Base-by-base conservation (phyloP, 768 basidiomycete species). In the Trametes coccinea region DNA sequence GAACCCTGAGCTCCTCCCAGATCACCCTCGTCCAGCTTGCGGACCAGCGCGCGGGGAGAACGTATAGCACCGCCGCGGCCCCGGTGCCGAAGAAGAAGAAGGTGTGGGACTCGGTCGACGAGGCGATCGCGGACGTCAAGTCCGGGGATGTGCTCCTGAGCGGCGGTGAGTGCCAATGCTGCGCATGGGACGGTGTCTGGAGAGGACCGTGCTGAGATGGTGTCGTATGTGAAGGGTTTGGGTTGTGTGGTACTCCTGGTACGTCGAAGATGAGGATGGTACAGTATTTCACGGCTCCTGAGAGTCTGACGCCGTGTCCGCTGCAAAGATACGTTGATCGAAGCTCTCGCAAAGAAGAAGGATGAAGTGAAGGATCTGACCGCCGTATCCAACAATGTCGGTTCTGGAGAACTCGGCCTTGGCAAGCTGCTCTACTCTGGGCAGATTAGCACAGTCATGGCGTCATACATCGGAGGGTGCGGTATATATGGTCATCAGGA, bases 311-410 rank as follows among this genome's bases (percentile, higher is more conserved):
- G 22, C 22, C 22, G 22, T 22, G 22, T 22, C 9, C 30, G 58
- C 39, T 14, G 4, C 22, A 22, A 60, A 89, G 94, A 95, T 73
- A 95, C 93, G 3, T 79, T 97, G 48, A 88, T 96, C 33, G 79
- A 76, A 22, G 94, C 95, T 3, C 79, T 97, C 44, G 76, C 85
- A 7, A 85, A 83, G 71, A 83, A 93, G 60, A 84, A 82, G 60
- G 89, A 92, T 48, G 88, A 90, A 47, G 84, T 95, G n/a, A 79
- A 70, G 45, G 77, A 86, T 65, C 76, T 97, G 53, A 94, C 87
- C 33, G 93, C 87, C 46, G 88, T 95, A 22, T 93, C 92, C 16
- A 96, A 96, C 72, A 95, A 96, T 75, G 89, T 90, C 41, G 94
- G 92, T 0, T 78, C 82, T 22, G 82, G 81, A 30, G 81, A 88